These are phyloP conservation scores for Penicillium daleae DNA, from an alignment of 495 filamentous ascomycete genomes.

Conservation along the genomic window DNA sequence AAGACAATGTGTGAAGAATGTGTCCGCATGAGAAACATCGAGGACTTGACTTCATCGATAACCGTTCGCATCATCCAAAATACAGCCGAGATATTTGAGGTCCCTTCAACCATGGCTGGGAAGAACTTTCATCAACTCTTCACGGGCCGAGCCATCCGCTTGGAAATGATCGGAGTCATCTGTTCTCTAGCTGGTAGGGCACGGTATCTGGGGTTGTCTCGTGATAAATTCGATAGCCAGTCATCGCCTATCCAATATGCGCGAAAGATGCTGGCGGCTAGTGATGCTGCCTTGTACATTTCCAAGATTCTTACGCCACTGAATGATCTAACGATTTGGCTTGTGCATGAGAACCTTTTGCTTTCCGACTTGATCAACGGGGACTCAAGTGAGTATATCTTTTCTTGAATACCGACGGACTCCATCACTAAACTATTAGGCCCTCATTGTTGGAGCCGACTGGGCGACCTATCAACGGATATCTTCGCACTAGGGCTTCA, in stretches of 20 bases:
- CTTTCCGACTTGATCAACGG: conserved; percentile 29
- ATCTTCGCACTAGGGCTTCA: conserved; percentile 61
- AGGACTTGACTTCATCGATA: not conserved
- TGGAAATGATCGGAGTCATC: conserved; percentile 38
- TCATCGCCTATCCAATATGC: conserved; percentile 24
- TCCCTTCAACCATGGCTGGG: conserved; percentile 23
- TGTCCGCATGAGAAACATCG: not conserved
- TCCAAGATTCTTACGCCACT: conserved; percentile 36
- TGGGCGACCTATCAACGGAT: conserved; percentile 38
- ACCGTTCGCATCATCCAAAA: conserved; percentile 31
- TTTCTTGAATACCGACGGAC: not conserved
- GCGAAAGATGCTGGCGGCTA: conserved; percentile 32
- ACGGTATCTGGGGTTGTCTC: conserved; percentile 29
- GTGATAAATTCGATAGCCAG: conserved; percentile 14
- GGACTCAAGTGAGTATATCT: conserved; percentile 34
- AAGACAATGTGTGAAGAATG: conserved; percentile 6
- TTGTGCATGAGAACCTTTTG: conserved; percentile 35
- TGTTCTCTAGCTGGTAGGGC: conserved; percentile 35
- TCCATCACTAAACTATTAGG: conserved; percentile 22
- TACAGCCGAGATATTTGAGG: conserved; percentile 25
- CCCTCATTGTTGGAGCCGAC: conserved; percentile 32
- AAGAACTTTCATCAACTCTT: conserved; percentile 29
- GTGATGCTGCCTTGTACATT: conserved; percentile 32
- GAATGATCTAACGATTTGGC: conserved; percentile 41
- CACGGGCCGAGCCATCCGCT: conserved; percentile 29